Percentiles rank a stretch among this genome's conserved stretches.
phyloP scores from a whole-genome alignment of 257 asterid species.

The Nicotiana knightiana region DNA sequence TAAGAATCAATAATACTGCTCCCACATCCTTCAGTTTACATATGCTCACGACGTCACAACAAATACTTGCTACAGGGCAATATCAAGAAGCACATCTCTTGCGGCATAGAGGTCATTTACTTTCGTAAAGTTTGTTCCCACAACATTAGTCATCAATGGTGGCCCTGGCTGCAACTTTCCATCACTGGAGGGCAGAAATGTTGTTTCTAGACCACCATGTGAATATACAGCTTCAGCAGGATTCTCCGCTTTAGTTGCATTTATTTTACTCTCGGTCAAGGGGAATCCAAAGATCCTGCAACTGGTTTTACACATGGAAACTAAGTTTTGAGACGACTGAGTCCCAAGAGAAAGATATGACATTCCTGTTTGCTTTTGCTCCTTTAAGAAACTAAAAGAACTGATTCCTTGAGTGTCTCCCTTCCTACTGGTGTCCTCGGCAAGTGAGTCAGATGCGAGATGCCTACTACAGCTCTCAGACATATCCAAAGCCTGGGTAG shows the following conservation, averaged over 20 bases:
- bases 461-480: constrained; percentile 27
- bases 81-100: constrained; percentile 73
- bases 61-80: constrained; percentile 39
- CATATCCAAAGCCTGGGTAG: constrained; percentile 23
- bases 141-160: constrained; percentile 34
- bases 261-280: constrained; percentile 50
- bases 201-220: constrained; percentile 15
- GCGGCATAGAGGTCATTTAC: constrained; percentile 50
- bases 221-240: constrained; percentile 18
- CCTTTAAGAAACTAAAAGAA: constrained; percentile 25
- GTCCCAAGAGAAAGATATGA: constrained; percentile 26
- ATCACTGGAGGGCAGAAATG: constrained; percentile 29
- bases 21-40: not conserved
- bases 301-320: constrained; percentile 44
- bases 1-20: not conserved
- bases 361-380: constrained; percentile 11
- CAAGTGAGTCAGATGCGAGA: constrained; percentile 19
- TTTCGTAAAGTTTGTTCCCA: constrained; percentile 42
- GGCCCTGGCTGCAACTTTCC: constrained; percentile 39
- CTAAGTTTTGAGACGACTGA: constrained; percentile 38
- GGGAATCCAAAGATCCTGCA: constrained; percentile 91
- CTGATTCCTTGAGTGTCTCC: constrained; percentile 17
- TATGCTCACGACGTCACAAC: not conserved
- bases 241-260: constrained; percentile 23
- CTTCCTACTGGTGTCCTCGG: constrained; percentile 16